Evolutionary conservation across 1,284 basidiomycete species (phyloP), one percentile per base, ranked within the genome.

Genomic region (Flammula alnicola): DNA sequence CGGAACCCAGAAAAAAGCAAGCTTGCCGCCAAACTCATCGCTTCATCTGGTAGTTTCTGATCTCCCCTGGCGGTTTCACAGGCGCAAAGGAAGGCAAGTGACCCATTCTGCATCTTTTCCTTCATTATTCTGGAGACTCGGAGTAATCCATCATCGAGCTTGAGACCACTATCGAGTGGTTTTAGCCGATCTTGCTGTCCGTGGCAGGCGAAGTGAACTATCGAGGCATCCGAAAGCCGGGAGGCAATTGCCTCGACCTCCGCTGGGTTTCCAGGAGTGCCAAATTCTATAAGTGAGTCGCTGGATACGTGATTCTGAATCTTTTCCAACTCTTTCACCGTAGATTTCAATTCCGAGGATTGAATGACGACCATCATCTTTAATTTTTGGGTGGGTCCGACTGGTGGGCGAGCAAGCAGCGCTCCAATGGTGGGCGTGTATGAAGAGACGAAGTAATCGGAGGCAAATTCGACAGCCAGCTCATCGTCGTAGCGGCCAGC

Each of bases 21-120:
- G 27, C 49, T 54, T 20, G 54, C 55, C 16, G 47, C 59, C 11
- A 61, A 37, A 31, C 55, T 58, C 47, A 61, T 50, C 10, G 54
- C 52, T 37, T 61, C 59, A 40, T 59, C 57, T 16, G 49, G 49
- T 4, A 46, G 27, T 12, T 51, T 40, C 27, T 20, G 27, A 25
- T 51, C 49, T 8, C 49, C 44, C 43, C 33, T 51, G 6, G 35
- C 42, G 3, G 49, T 46, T 31, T 51, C 44, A 26, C 49, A 51
- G 7, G 37, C 47, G 26, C 39, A 36, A 7, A 49, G 47, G 7
- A 49, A 32, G 3, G 47, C 47, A n/a, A 51, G 23, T 0, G 50
- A 42, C 16, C 50, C 50, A 27, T 47, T 22, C 10, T 39, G 32
- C 12, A 52, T 12, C 2, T n/a, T n/a, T 17, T 52, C 37, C 33